A percentile compares a stretch with the other conserved stretches of the same genome.
Conservation (phyloP, 2,329 filamentous ascomycete species). For the Ophiostoma populinum region DNA sequence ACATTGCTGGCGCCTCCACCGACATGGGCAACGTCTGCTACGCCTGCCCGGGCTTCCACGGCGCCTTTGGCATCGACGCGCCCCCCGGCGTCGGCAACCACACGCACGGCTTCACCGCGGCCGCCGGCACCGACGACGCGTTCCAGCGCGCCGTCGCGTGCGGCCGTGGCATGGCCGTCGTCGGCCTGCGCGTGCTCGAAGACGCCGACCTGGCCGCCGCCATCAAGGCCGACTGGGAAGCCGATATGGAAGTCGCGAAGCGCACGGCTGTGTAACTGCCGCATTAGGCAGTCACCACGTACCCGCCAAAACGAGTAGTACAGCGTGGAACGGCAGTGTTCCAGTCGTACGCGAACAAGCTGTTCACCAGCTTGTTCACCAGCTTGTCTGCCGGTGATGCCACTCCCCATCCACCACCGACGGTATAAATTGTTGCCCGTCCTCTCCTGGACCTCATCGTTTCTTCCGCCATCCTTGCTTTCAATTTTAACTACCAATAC, state of each 20-base stretch:
- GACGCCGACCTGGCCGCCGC: conserved; percentile 13
- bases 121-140: conserved; percentile 20
- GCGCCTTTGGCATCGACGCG: conserved; percentile 22
- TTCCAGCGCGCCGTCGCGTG: conserved; percentile 19
- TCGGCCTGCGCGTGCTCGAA: conserved; percentile 15
- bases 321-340: too few species aligned
- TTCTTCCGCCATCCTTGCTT: too few species aligned
- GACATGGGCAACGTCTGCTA: conserved; percentile 28
- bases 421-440: too few species aligned
- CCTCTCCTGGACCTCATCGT: too few species aligned
- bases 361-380: too few species aligned
- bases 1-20: conserved; percentile 18
- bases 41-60: conserved; percentile 25
- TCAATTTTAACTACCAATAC: too few species aligned
- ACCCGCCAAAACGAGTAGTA: too few species aligned
- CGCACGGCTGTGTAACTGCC: too few species aligned
- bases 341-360: too few species aligned
- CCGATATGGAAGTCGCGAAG: conserved; percentile 18
- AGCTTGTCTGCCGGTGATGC: too few species aligned
- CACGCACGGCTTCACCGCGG: conserved; percentile 23
- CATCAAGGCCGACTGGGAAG: conserved; percentile 14
- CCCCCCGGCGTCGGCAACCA: conserved; percentile 22
- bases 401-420: too few species aligned
- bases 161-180: conserved; percentile 19
- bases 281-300: too few species aligned